Evolutionary conservation across 176 grass and related monocot genomes (phyloP).

Genomic region (Eleusine indica): DNA sequence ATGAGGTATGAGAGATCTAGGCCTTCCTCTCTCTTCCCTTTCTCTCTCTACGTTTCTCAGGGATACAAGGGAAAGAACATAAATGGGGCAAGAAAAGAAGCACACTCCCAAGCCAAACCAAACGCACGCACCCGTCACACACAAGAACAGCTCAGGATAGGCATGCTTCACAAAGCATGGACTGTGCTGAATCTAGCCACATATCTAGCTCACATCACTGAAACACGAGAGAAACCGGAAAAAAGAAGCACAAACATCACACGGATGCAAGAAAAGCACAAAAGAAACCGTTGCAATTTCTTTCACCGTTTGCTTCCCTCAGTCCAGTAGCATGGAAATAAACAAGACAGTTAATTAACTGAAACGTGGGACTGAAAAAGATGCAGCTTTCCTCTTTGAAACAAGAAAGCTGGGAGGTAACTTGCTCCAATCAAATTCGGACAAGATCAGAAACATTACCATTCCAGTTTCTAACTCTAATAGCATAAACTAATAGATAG

Average conservation of each 20-base stretch:
- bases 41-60: conserved; percentile 8
- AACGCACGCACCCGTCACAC: conserved; percentile 37
- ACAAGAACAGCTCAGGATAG: conserved; percentile 34
- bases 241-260: conserved; percentile 12
- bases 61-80: conserved; percentile 49
- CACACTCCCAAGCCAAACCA: conserved; percentile 52
- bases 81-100: conserved; percentile 63
- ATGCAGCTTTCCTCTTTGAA: conserved; percentile 42
- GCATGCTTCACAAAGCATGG: conserved; percentile 55
- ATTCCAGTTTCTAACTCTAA: background rate
- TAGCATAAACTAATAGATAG: background rate
- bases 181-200: conserved; percentile 67
- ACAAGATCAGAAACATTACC: background rate
- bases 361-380: conserved; percentile 19
- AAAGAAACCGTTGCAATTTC: conserved; percentile 49
- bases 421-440: conserved; percentile 36
- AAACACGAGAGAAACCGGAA: conserved; percentile 52
- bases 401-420: conserved; percentile 21
- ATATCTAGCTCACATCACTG: conserved; percentile 53
- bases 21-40: background rate
- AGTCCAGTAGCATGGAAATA: conserved; percentile 39
- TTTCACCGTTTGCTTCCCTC: conserved; percentile 28
- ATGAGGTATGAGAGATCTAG: conserved; percentile 48
- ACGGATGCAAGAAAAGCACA: background rate
- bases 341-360: conserved; percentile 52